A percentile compares a stretch with the other conserved stretches of the same genome.
Evolutionary conservation across 495 filamentous ascomycete genomes (phyloP).

Genomic region (Tetracladium marchalianum): DNA sequence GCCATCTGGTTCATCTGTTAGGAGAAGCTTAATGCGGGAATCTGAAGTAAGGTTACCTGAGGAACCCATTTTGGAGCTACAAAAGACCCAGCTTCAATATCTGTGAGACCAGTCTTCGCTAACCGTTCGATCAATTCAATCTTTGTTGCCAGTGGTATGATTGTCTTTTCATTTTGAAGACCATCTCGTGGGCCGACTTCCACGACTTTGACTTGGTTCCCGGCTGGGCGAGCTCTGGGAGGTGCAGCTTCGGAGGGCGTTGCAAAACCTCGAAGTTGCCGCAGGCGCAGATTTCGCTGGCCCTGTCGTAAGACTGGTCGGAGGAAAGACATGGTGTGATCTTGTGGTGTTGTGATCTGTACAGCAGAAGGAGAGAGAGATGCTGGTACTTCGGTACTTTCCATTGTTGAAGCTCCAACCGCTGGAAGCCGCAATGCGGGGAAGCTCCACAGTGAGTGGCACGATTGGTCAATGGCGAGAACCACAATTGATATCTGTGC

Average conservation of each 20-base stretch:
- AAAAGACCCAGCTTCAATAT: constrained; percentile 93
- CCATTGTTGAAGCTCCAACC: no score
- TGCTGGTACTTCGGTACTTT: no score
- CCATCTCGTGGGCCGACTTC: constrained; percentile 95
- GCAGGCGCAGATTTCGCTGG: constrained; percentile 1
- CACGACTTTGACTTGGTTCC: constrained; percentile 50
- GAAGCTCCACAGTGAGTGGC: no score
- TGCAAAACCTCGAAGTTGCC: constrained; percentile 9
- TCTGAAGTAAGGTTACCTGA: constrained; percentile 46
- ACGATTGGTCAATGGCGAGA: no score
- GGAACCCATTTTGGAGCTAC: constrained; percentile 97
- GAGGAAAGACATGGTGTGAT: constrained; percentile 7
- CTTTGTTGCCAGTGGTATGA: constrained; percentile 73
- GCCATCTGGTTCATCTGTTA: constrained; percentile 59
- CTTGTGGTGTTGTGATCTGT: no score
- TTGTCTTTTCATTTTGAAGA: constrained; percentile 87
- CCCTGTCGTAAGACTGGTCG: constrained; percentile 6
- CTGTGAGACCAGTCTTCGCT: constrained; percentile 72
- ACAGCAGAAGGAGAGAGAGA: no score
- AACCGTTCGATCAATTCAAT: constrained; percentile 72
- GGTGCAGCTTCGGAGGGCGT: constrained; percentile 9
- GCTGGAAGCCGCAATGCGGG: no score
- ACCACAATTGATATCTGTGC: no score
- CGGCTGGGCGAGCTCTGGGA: constrained; percentile 3
- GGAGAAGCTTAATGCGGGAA: background rate